Conservation (phyloP, 345 rosid genomes). For the Bretschneidera sinensis region DNA sequence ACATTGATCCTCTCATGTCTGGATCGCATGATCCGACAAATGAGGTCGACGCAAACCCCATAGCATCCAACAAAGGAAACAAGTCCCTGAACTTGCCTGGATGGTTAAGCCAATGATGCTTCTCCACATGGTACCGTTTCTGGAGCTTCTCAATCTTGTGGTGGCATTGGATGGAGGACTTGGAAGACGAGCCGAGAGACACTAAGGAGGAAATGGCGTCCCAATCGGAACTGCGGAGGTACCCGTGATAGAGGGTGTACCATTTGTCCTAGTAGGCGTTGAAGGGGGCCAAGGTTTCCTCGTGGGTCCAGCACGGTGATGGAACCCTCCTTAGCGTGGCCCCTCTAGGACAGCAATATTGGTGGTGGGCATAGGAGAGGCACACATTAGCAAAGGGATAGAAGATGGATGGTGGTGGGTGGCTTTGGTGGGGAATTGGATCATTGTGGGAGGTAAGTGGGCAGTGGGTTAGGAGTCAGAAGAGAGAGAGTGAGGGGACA, state of each 20-base stretch:
- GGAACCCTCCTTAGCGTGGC: slow-evolving; percentile 38
- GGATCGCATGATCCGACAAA: slow-evolving; percentile 31
- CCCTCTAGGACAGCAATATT: slow-evolving; percentile 13
- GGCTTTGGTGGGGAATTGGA: slow-evolving; percentile 6
- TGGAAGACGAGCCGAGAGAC: slow-evolving; percentile 24
- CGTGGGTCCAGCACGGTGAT: slow-evolving; percentile 75
- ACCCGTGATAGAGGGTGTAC: slow-evolving; percentile 61
- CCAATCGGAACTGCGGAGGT: slow-evolving; percentile 72
- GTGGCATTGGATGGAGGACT: no score
- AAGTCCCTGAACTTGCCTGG: slow-evolving; percentile 42
- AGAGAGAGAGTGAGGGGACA: no score
- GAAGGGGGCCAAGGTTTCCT: slow-evolving; percentile 54
- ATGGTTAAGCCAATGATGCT: slow-evolving; percentile 40
- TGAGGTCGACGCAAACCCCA: slow-evolving; percentile 46
- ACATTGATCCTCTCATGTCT: slow-evolving; percentile 18
- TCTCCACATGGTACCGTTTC: slow-evolving; percentile 66
- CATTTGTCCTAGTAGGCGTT: slow-evolving; percentile 59
- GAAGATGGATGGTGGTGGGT: slow-evolving; percentile 16
- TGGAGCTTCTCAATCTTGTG: slow-evolving; percentile 85
- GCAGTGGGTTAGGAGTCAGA: no score
- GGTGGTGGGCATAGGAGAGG: no score
- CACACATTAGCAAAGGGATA: slow-evolving; percentile 16
- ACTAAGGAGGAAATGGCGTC: slow-evolving; percentile 58
- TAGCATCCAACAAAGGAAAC: slow-evolving; percentile 59
- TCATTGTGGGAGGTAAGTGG: no score